These are phyloP conservation scores for Lentinula lateritia DNA, from an alignment of 768 basidiomycete species.

Conservation along the genomic window DNA sequence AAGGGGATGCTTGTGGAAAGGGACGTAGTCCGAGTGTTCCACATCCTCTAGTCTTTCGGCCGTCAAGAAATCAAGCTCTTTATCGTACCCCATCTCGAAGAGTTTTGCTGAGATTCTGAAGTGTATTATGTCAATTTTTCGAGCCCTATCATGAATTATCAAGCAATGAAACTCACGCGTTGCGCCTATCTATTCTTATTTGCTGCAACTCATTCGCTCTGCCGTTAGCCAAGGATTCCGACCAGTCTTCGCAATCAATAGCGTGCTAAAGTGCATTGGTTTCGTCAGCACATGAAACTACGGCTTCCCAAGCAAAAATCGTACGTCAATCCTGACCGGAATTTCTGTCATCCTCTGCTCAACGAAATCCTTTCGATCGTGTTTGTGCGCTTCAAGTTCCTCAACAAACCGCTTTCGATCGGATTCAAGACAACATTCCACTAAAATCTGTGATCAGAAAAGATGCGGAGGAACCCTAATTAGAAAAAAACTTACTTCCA, in stretches of 20 bases:
- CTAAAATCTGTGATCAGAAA: neutral
- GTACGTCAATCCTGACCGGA: neutral
- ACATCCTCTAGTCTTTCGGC: neutral
- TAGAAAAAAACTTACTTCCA: neutral
- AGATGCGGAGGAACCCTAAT: too few species aligned
- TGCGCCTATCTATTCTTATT: neutral
- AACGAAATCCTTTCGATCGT: neutral
- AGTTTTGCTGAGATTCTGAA: neutral
- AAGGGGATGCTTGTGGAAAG: slow-evolving; percentile 8
- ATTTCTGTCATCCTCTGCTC: neutral
- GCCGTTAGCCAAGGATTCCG: neutral
- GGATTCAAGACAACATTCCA: neutral
- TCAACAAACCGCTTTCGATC: neutral
- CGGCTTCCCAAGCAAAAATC: neutral
- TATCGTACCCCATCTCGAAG: neutral
- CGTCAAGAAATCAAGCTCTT: neutral
- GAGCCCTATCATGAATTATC: too few species aligned
- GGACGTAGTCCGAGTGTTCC: neutral
- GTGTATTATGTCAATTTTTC: too few species aligned
- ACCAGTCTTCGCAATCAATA: neutral
- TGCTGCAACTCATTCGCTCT: neutral
- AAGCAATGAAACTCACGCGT: neutral
- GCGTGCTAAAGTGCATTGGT: neutral
- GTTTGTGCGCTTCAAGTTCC: neutral
- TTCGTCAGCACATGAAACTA: neutral